phyloP scores from a whole-genome alignment of 192 early-diverging fungal species.

The Coemansia sp. region DNA sequence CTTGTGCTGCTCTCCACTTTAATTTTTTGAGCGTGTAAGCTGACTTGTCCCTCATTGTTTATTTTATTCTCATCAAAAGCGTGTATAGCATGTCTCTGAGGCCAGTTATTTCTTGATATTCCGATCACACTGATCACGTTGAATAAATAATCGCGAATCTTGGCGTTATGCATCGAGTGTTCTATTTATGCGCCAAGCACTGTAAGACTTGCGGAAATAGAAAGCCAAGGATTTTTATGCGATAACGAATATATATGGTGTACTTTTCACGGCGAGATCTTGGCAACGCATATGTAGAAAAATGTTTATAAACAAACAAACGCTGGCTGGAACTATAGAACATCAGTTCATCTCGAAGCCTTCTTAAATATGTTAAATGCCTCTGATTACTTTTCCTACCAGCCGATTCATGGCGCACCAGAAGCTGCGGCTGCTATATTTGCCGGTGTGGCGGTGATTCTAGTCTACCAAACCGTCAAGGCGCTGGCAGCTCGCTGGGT shows the following conservation, averaged over 20 bases:
- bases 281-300: not conserved
- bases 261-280: not conserved
- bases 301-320: too few species aligned
- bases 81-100: too few species aligned
- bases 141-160: not conserved
- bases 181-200: not conserved
- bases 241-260: too few species aligned
- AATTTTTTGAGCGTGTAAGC: not conserved
- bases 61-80: too few species aligned
- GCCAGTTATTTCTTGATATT: too few species aligned
- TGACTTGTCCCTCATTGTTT: too few species aligned
- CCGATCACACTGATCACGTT: not conserved
- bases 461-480: conserved; percentile 3
- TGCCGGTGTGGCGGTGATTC: not conserved
- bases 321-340: too few species aligned
- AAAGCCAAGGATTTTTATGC: too few species aligned
- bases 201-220: not conserved
- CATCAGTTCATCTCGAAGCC: not conserved
- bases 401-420: conserved; percentile 24
- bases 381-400: conserved; percentile 27
- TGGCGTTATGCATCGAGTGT: not conserved
- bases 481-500: conserved; percentile 17
- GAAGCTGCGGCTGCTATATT: conserved; percentile 20
- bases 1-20: not conserved
- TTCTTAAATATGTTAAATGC: not conserved